phyloP scores from a whole-genome alignment of 495 filamentous ascomycete species.

The Viridothelium virens region DNA sequence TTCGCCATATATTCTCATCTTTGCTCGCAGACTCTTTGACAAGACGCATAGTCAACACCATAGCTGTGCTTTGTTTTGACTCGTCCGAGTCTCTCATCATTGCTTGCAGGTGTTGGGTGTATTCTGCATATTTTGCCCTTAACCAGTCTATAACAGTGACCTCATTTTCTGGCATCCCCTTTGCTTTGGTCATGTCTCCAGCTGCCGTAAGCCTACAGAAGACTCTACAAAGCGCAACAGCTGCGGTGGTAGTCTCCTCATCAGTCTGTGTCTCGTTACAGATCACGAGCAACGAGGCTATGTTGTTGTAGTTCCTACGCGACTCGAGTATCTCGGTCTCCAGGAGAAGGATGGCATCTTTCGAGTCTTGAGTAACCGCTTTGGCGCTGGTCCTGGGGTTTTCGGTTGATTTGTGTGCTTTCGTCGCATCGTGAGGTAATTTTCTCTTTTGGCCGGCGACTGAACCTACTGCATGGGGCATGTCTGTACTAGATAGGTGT shows the following conservation, averaged over 20 bases:
- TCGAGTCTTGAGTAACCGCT: background rate
- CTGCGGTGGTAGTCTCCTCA: slow-evolving; percentile 45
- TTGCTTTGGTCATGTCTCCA: slow-evolving; percentile 60
- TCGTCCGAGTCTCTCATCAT: slow-evolving; percentile 23
- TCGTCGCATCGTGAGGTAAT: slow-evolving; percentile 28
- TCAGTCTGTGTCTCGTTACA: slow-evolving; percentile 42
- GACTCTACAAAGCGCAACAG: slow-evolving; percentile 79
- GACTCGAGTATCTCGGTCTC: slow-evolving; percentile 76
- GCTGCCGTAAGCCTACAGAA: slow-evolving; percentile 73
- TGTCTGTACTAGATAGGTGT: background rate
- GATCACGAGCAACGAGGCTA: slow-evolving; percentile 60
- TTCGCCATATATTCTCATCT: slow-evolving; percentile 58
- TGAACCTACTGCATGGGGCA: slow-evolving; percentile 37
- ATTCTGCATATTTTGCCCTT: slow-evolving; percentile 62
- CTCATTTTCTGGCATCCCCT: slow-evolving; percentile 61
- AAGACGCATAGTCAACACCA: slow-evolving; percentile 75
- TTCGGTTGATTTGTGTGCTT: slow-evolving; percentile 25
- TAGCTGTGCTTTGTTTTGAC: slow-evolving; percentile 45
- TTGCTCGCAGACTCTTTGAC: slow-evolving; percentile 67
- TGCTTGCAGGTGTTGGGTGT: slow-evolving; percentile 32
- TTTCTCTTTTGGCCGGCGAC: slow-evolving; percentile 42
- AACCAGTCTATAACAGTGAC: slow-evolving; percentile 70
- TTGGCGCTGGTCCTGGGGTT: slow-evolving; percentile 42
- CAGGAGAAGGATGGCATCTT: slow-evolving; percentile 49
- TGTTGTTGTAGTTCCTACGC: slow-evolving; percentile 87